Conservation (phyloP, 495 filamentous ascomycete genomes). For the Talaromyces borbonicus region DNA sequence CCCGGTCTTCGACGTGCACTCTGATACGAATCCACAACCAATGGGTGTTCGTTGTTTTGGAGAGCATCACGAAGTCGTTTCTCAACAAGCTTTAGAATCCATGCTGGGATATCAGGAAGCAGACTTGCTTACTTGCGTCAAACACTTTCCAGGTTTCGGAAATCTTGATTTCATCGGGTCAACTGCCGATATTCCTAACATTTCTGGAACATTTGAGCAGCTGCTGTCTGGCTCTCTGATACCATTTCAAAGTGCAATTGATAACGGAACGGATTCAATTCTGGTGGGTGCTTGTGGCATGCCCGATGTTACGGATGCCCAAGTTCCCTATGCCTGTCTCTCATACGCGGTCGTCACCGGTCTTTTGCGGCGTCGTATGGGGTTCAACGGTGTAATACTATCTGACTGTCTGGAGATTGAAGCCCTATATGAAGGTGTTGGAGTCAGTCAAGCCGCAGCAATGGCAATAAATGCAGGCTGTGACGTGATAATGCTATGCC, state of each 20-base stretch:
- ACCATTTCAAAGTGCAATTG: conserved; percentile 2
- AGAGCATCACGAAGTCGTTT: conserved; percentile 2
- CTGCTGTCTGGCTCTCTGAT: background rate
- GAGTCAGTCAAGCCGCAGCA: conserved; percentile 3
- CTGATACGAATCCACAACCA: conserved; percentile 3
- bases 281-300: conserved; percentile 5
- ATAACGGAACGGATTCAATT: conserved; percentile 3
- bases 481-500: conserved; percentile 7
- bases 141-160: conserved; percentile 6
- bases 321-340: conserved; percentile 1
- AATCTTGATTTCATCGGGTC: conserved; percentile 5
- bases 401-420: conserved; percentile 7
- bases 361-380: conserved; percentile 5
- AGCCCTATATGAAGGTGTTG: conserved; percentile 4
- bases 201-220: conserved; percentile 5
- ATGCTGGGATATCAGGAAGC: conserved; percentile 6
- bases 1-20: conserved; percentile 6
- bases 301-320: conserved; percentile 4
- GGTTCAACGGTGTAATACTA: conserved; percentile 5
- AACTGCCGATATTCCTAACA: conserved; percentile 4
- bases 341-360: conserved; percentile 3
- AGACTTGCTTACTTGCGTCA: conserved; percentile 1
- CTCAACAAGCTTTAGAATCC: conserved; percentile 5
- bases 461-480: conserved; percentile 7
- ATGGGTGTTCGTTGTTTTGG: conserved; percentile 5